Conservation (phyloP, 148 eudicot genomes). For the Fagopyrum homotropicum region DNA sequence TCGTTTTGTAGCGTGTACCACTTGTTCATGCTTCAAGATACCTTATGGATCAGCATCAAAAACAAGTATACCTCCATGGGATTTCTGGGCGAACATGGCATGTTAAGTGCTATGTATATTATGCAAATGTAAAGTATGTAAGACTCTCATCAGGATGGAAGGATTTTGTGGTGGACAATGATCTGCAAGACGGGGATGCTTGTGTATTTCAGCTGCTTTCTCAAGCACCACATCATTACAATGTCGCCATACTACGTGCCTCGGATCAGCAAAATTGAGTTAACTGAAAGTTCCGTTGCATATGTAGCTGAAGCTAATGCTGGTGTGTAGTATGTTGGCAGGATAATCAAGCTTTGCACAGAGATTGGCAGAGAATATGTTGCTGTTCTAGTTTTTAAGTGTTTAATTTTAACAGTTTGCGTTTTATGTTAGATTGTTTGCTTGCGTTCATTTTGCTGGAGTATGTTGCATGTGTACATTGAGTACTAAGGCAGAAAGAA, state of each 20-base stretch:
- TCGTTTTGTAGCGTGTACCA: constrained; percentile 3
- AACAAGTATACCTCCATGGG: constrained; percentile 7
- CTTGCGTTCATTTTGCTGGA: background rate
- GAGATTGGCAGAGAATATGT: background rate
- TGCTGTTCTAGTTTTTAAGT: background rate
- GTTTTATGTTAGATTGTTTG: background rate
- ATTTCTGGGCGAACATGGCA: constrained; percentile 2
- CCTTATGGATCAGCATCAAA: constrained; percentile 9
- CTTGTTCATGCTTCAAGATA: background rate
- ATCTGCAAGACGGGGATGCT: constrained; percentile 14
- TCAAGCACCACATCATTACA: constrained; percentile 8
- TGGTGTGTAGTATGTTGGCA: background rate
- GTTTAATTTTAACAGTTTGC: background rate
- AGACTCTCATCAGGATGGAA: constrained; percentile 2
- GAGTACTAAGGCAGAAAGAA: background rate
- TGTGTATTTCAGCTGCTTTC: constrained; percentile 10
- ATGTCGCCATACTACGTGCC: background rate
- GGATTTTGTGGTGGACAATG: constrained; percentile 4
- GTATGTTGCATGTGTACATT: background rate
- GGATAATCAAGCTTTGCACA: constrained; percentile 5
- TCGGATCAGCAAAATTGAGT: background rate
- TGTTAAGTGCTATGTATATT: constrained; percentile 4
- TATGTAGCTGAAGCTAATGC: background rate
- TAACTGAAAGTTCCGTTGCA: background rate
- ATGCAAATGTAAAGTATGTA: background rate